Evolutionary conservation across 106 monocot genomes (phyloP).

Genomic region (Posidonia australis): DNA sequence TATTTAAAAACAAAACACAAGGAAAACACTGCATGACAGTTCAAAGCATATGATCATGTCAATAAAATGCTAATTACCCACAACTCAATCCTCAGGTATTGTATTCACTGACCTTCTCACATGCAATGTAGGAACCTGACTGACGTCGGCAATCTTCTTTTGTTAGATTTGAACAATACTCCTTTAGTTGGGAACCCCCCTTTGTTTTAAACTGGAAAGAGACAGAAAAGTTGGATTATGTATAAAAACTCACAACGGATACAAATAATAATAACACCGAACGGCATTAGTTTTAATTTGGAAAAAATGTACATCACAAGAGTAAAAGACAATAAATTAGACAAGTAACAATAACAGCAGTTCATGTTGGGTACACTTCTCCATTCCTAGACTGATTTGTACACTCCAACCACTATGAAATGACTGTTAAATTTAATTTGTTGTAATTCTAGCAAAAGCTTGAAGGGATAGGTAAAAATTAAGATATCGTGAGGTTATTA

Average conservation of each 20-base stretch:
- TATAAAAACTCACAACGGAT: too few species aligned
- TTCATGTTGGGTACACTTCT: too few species aligned
- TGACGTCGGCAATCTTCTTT: conserved; percentile 98
- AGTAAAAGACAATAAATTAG: background rate
- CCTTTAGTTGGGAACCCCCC: conserved; percentile 91
- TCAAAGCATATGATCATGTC: too few species aligned
- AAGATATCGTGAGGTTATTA: too few species aligned
- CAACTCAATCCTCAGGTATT: background rate
- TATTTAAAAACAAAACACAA: background rate
- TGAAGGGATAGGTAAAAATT: too few species aligned
- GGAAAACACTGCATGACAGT: background rate
- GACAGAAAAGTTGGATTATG: background rate
- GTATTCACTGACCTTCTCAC: conserved; percentile 59
- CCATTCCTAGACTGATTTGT: too few species aligned
- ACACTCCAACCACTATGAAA: too few species aligned
- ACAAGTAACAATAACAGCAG: background rate
- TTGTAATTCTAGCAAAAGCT: too few species aligned
- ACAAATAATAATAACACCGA: background rate
- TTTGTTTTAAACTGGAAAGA: conserved; percentile 84
- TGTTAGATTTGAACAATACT: conserved; percentile 90
- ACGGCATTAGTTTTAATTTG: too few species aligned
- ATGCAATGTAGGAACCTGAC: conserved; percentile 76
- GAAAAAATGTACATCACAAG: too few species aligned
- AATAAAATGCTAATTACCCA: background rate
- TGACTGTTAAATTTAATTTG: too few species aligned